These are phyloP conservation scores for Mrakia hoshinonis DNA, from an alignment of 768 basidiomycete genomes.

Conservation along the genomic window DNA sequence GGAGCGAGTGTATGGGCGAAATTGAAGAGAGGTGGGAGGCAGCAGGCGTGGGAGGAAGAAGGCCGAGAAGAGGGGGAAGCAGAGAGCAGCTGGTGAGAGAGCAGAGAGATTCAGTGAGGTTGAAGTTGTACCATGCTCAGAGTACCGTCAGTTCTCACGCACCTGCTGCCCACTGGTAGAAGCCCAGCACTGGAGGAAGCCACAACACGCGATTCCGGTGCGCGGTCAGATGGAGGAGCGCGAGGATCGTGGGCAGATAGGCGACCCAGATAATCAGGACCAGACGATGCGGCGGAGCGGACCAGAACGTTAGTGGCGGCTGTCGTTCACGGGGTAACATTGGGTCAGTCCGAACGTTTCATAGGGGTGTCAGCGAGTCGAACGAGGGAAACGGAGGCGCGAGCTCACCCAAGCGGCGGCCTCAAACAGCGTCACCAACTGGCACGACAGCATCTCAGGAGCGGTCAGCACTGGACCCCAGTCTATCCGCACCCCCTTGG, in stretches of 20 bases:
- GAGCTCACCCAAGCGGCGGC: slow-evolving; percentile 4
- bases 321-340: neutral
- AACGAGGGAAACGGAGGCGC: neutral
- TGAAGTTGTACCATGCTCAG: neutral
- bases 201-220: neutral
- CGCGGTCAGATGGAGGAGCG: neutral
- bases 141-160: neutral
- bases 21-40: neutral
- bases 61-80: neutral
- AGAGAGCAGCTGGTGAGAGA: neutral
- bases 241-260: neutral
- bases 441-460: neutral
- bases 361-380: neutral
- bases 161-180: neutral
- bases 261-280: neutral
- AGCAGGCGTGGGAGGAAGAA: neutral
- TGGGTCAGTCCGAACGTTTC: neutral
- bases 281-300: neutral
- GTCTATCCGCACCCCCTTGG: neutral
- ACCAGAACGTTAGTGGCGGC: neutral
- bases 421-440: slow-evolving; percentile 1
- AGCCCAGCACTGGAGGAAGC: neutral
- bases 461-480: neutral
- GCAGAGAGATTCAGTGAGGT: neutral
- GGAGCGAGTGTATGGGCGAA: neutral